Percentiles rank a stretch among this genome's conserved stretches.
These are phyloP conservation scores for Excoecaria agallocha DNA, from an alignment of 345 rosid species.

Conservation along the genomic window DNA sequence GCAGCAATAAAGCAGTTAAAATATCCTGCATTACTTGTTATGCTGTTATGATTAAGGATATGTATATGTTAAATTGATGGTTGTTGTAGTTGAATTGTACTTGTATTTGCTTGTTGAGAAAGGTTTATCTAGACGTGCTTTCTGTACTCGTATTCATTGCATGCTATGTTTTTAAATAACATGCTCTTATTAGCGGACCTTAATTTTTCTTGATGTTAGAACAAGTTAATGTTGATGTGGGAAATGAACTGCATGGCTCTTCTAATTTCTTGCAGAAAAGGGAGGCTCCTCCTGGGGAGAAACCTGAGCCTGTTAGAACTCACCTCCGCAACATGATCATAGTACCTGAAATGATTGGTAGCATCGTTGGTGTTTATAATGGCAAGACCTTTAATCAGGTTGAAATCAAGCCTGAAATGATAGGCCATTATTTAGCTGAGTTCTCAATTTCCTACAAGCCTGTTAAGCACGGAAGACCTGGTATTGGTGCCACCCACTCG, in stretches of 20 bases:
- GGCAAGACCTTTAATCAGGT: conserved; percentile 96
- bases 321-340: conserved; percentile 95
- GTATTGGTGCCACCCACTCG: conserved; percentile 97
- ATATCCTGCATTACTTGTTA: not conserved
- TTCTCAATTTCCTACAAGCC: conserved; percentile 52
- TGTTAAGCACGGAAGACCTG: conserved; percentile 99
- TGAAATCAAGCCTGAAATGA: conserved; percentile 98
- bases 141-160: not conserved
- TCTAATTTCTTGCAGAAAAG: conserved; percentile 53
- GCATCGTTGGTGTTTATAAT: conserved; percentile 90
- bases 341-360: conserved; percentile 96
- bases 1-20: not conserved
- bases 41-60: not conserved
- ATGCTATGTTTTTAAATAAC: not conserved
- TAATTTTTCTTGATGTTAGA: not conserved
- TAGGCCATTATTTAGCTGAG: conserved; percentile 40
- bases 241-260: not conserved
- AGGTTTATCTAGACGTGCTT: not conserved
- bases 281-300: conserved; percentile 97
- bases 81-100: not conserved
- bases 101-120: not conserved
- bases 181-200: not conserved
- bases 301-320: conserved; percentile 92
- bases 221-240: not conserved
- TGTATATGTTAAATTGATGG: not conserved